Base-by-base conservation (phyloP, 2,329 filamentous ascomycete genomes). In the Lecanicillium sp. region DNA sequence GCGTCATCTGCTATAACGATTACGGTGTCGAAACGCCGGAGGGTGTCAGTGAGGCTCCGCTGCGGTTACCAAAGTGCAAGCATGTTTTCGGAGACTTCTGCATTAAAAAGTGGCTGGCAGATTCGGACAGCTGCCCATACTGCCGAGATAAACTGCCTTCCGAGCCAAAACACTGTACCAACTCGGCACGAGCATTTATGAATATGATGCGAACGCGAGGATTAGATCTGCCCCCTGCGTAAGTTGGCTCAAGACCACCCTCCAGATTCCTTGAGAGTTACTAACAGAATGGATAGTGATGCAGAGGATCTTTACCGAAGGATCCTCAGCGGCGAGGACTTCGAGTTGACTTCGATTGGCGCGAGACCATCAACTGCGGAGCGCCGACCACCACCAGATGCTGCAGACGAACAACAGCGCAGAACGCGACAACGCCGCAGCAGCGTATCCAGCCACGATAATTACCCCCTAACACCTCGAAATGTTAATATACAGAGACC, bases 1-100 rank as follows among this genome's bases (percentile, higher is more conserved):
- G 77, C 50, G 67, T 74, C 15, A 81, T 81, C 42, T 81, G 77
- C 57, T 81, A 81, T 50, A 79, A 79, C 45, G 74, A 79, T 8
- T 80, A 72, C 47, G 74, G 74, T 25, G 61, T 68, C 12, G 54
- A 61, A 41, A 76, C 69, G 19, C 75, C 77, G 0, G 78, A 81
- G 45, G 77, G 76, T 2, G 56, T 74, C 15, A 66, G 62, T 33
- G 78, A 82, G 51, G 61, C 57, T 3, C 74, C 78, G 1, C 54
- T 81, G 13, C 71, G 73, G 15, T 56, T 81, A 14, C 77, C 78
- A 3, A 72, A 68, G 46, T 82, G 78, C 62, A 76, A 73, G 46
- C 78, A 82, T 47, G 55, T 81, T 6, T 82, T 82, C 53, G 78
- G 78, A 14, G 68, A 79, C 40, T 66, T 72, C 47, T 82, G 78